Conservation (phyloP, 148 eudicot species). For the Fallopia convolvulus region DNA sequence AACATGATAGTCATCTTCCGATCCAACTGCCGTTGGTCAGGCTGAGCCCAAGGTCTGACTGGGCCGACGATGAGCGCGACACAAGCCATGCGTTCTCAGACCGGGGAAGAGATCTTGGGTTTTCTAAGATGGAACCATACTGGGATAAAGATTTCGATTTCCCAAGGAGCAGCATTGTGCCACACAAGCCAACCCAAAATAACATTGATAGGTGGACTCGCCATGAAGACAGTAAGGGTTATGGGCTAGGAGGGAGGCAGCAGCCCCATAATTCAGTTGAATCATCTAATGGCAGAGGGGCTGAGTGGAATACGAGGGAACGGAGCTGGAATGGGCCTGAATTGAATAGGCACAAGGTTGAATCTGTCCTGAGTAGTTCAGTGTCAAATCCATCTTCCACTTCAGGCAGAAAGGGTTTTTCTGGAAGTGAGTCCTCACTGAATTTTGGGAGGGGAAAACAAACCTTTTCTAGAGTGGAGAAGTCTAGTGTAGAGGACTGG, state of each 20-base stretch:
- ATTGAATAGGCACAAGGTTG: slow-evolving; percentile 33
- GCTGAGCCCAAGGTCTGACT: slow-evolving; percentile 80
- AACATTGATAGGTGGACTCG: slow-evolving; percentile 48
- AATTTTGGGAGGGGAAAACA: slow-evolving; percentile 52
- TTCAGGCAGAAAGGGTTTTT: slow-evolving; percentile 33
- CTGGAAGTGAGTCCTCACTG: slow-evolving; percentile 35
- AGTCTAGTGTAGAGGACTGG: slow-evolving; percentile 39
- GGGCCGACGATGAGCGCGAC: slow-evolving; percentile 99
- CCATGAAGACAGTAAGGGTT: slow-evolving; percentile 48
- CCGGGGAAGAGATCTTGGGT: slow-evolving; percentile 48
- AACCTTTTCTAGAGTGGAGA: slow-evolving; percentile 47
- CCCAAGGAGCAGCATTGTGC: slow-evolving; percentile 51
- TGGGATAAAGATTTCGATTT: slow-evolving; percentile 89
- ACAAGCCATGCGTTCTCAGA: slow-evolving; percentile 63
- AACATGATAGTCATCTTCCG: slow-evolving; percentile 48
- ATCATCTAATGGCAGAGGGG: slow-evolving; percentile 31
- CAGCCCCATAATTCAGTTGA: slow-evolving; percentile 37
- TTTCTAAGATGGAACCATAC: slow-evolving; percentile 46
- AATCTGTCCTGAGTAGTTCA: slow-evolving; percentile 29
- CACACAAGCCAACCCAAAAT: slow-evolving; percentile 51
- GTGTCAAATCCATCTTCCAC: slow-evolving; percentile 44
- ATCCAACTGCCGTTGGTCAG: slow-evolving; percentile 71
- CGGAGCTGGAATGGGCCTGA: slow-evolving; percentile 30
- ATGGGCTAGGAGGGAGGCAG: slow-evolving; percentile 39
- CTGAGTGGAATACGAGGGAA: slow-evolving; percentile 34